Evolutionary conservation across 371 early-diverging fungal species (phyloP).

Genomic region (Rhizopus sp.): DNA sequence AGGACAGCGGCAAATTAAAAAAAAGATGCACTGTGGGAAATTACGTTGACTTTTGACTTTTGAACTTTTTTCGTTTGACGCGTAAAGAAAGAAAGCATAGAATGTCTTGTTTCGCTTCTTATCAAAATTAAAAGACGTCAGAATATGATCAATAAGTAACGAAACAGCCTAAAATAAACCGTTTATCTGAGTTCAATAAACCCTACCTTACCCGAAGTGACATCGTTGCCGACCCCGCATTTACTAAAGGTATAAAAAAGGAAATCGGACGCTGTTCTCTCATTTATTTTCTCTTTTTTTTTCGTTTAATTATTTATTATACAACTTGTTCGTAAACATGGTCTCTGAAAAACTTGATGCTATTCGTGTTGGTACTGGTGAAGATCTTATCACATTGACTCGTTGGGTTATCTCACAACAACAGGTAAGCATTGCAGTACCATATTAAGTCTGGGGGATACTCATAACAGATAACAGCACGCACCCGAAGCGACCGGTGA

Average conservation of each 20-base stretch:
- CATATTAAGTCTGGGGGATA: background rate
- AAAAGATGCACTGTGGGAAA: no score
- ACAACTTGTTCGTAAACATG: slow-evolving; percentile 9
- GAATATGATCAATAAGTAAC: background rate
- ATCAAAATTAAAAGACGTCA: background rate
- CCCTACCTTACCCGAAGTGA: slow-evolving; percentile 20
- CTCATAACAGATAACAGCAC: slow-evolving; percentile 24
- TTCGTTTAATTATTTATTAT: slow-evolving; percentile 5
- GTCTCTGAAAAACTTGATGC: slow-evolving; percentile 36
- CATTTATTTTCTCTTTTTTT: slow-evolving; percentile 4
- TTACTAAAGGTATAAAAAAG: slow-evolving; percentile 10
- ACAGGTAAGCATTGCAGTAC: slow-evolving; percentile 47
- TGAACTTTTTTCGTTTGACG: no score
- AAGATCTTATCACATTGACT: slow-evolving; percentile 93
- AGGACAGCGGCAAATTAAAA: no score
- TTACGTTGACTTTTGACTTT: no score
- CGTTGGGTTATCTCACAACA: slow-evolving; percentile 92
- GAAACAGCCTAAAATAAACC: background rate
- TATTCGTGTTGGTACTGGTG: slow-evolving; percentile 55
- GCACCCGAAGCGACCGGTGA: slow-evolving; percentile 92
- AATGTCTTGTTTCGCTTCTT: background rate
- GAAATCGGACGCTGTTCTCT: background rate
- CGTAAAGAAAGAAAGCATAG: no score
- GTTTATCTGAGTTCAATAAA: slow-evolving; percentile 1
- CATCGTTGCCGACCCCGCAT: slow-evolving; percentile 15